Base-by-base conservation (phyloP, 2,329 filamentous ascomycete genomes). In the Neonectria magnoliae region DNA sequence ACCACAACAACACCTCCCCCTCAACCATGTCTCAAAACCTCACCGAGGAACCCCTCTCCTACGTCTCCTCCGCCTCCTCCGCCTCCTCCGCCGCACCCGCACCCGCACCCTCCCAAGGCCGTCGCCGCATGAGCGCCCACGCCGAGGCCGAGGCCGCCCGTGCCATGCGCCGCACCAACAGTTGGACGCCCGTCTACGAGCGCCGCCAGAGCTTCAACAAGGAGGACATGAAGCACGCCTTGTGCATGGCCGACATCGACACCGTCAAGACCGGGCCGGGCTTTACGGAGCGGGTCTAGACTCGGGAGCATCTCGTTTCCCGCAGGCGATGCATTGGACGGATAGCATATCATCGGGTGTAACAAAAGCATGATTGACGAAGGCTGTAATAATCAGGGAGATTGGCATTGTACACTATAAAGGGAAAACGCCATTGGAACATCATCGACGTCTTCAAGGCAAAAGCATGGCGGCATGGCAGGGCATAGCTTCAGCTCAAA, bases 151-250 rank as follows among this genome's bases (percentile, higher is more conserved):
- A 69, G 14, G 76, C 76, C 53, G 72, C 71, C 57, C 77, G 76
- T 55, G 77, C 75, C 70, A 76, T 78, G 69, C 69, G 73, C 38
- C 75, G 75, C 69, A 76, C 78, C 2, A 73, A 72, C 60, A 73
- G 68, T 65, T 88, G 86, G 86, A 81, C 80, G 69, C 86, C 86
- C 8, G 69, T 72, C 18, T 69, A 81, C 57, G 76, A 81, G 68
- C 80, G 82, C 10, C 82, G 84, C 51, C 83, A 84, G 73, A 86
- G 84, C 76, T 88, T 83, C 80, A 82, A 79, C 71, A 78, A 79
- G 38, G 83, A 89, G 76, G 86, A 87, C 73, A 81, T 81, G 75
- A 87, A 86, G 75, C 85, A 82, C 66, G 77, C 77, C 58, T 71
- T 85, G 76, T 84, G 86, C 70, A 83, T 86, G 83, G 77, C 75